These are phyloP conservation scores for Rhodotorula paludigena DNA, from an alignment of 768 basidiomycete species.

Conservation along the genomic window DNA sequence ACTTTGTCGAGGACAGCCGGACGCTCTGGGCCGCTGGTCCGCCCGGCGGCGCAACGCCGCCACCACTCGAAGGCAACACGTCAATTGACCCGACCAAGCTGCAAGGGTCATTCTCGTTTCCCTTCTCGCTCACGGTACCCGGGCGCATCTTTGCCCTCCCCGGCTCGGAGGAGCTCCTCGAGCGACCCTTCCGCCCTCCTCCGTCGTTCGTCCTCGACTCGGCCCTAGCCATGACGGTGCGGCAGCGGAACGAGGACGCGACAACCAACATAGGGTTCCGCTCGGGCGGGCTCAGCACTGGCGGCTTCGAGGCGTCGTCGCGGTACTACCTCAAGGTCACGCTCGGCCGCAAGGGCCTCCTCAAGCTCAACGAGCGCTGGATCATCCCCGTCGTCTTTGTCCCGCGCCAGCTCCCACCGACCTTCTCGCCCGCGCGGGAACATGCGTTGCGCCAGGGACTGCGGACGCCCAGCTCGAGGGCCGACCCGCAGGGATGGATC, in stretches of 20 bases:
- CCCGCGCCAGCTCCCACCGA: constrained; percentile 15
- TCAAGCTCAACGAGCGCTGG: constrained; percentile 35
- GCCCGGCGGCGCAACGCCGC: not conserved
- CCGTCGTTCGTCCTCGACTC: constrained; percentile 32
- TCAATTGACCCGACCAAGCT: constrained; percentile 20
- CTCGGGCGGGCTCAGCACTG: not conserved
- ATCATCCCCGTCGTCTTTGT: constrained; percentile 33
- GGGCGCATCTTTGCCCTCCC: constrained; percentile 4
- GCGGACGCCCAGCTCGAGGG: not conserved
- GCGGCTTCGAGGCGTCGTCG: constrained; percentile 23
- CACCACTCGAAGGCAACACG: constrained; percentile 13
- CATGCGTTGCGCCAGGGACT: not conserved
- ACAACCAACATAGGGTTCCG: not conserved
- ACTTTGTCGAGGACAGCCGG: constrained; percentile 11
- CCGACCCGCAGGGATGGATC: constrained; percentile 22
- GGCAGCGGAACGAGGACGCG: not conserved
- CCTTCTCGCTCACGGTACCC: constrained; percentile 25
- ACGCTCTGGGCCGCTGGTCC: constrained; percentile 5
- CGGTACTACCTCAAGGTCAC: constrained; percentile 35
- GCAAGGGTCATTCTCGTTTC: constrained; percentile 23
- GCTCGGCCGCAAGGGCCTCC: constrained; percentile 13
- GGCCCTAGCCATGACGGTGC: not conserved
- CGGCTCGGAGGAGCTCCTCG: not conserved
- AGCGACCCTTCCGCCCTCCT: constrained; percentile 9
- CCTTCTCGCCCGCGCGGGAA: constrained; percentile 2